phyloP scores from a whole-genome alignment of 2,329 filamentous ascomycete genomes.

The Paraphaeosphaeria sporulosa region DNA sequence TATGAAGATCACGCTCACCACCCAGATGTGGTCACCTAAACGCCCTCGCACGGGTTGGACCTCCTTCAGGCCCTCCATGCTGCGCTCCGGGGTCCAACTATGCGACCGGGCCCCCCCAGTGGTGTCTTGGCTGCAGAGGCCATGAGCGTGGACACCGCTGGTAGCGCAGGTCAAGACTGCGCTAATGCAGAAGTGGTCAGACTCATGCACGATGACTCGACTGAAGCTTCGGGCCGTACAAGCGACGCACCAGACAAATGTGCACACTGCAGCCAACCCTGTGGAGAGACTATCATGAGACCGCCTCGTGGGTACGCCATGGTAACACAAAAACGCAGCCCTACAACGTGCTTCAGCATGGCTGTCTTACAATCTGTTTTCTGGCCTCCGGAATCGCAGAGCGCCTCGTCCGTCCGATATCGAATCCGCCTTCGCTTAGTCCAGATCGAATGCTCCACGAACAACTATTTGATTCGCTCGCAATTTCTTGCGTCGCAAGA shows the following conservation, averaged over 20 bases:
- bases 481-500: conserved; percentile 15
- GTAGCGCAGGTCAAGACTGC: conserved; percentile 14
- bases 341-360: conserved; percentile 16
- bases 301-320: conserved; percentile 14
- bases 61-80: conserved; percentile 13
- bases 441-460: background rate
- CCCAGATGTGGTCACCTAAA: conserved; percentile 13
- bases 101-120: background rate
- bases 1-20: conserved; percentile 7
- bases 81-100: conserved; percentile 5
- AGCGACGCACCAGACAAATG: conserved; percentile 16
- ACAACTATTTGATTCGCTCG: conserved; percentile 10
- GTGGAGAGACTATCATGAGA: conserved; percentile 9
- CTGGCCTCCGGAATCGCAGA: background rate
- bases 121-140: conserved; percentile 16
- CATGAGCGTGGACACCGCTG: conserved; percentile 14
- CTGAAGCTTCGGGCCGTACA: conserved; percentile 10
- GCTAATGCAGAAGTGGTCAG: conserved; percentile 10
- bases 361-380: background rate
- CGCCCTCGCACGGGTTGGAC: conserved; percentile 19
- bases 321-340: conserved; percentile 32
- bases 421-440: background rate
- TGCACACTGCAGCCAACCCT: conserved; percentile 11
- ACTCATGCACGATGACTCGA: conserved; percentile 11
- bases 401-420: background rate